Conservation (phyloP, 2,329 filamentous ascomycete species). For the Ceratocystiopsis brevicomis region DNA sequence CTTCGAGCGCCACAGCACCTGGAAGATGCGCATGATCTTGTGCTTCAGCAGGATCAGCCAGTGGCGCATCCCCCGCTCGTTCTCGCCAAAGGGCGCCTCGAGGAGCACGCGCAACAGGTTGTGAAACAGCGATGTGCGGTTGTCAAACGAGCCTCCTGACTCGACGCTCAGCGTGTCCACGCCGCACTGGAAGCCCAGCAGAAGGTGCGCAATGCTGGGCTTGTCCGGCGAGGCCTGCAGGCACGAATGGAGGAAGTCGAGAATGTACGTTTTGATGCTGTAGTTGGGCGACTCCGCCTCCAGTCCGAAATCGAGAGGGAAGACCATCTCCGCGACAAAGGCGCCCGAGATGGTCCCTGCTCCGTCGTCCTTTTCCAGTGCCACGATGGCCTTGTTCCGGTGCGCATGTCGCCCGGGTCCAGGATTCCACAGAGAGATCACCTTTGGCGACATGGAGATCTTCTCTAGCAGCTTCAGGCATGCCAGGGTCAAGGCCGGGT, state of each 20-base stretch:
- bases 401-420: slow-evolving; percentile 42
- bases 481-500: slow-evolving; percentile 60
- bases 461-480: slow-evolving; percentile 72
- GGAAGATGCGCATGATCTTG: slow-evolving; percentile 53
- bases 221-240: slow-evolving; percentile 54
- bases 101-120: slow-evolving; percentile 54
- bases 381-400: slow-evolving; percentile 70
- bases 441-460: slow-evolving; percentile 64
- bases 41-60: slow-evolving; percentile 55
- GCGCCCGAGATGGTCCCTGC: slow-evolving; percentile 61
- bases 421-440: slow-evolving; percentile 50
- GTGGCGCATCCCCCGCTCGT: slow-evolving; percentile 35
- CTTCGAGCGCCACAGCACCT: slow-evolving; percentile 66
- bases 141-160: slow-evolving; percentile 49
- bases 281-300: slow-evolving; percentile 55
- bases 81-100: slow-evolving; percentile 45
- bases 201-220: slow-evolving; percentile 74
- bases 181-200: slow-evolving; percentile 72
- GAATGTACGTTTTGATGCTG: slow-evolving; percentile 62
- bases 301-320: slow-evolving; percentile 52
- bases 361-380: slow-evolving; percentile 67
- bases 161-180: slow-evolving; percentile 51
- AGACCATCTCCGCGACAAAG: slow-evolving; percentile 49
- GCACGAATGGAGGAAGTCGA: slow-evolving; percentile 72
- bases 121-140: slow-evolving; percentile 65